phyloP scores from a whole-genome alignment of 176 grass and related monocot genomes.

The Bromus sterilis region DNA sequence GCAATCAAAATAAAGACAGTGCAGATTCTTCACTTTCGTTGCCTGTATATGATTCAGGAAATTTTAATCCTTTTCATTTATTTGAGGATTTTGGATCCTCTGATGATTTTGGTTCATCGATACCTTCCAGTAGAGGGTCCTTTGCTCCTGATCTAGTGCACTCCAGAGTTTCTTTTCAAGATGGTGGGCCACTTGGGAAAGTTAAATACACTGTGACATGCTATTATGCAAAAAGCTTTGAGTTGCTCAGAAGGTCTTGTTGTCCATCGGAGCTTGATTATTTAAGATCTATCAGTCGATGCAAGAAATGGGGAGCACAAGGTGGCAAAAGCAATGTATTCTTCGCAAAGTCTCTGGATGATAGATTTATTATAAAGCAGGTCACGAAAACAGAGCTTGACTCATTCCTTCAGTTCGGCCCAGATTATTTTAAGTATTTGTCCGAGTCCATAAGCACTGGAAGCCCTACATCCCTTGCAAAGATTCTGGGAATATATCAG shows the following conservation, averaged over 20 bases:
- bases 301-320: constrained; percentile 95
- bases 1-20: constrained; percentile 41
- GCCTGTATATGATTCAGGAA: constrained; percentile 60
- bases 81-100: constrained; percentile 66
- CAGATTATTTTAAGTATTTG: constrained; percentile 91
- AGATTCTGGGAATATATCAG: constrained; percentile 99
- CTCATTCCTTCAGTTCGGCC: constrained; percentile 94
- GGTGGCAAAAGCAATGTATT: constrained; percentile 99
- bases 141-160: constrained; percentile 48
- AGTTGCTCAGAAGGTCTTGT: constrained; percentile 79
- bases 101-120: constrained; percentile 54
- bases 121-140: constrained; percentile 47
- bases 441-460: constrained; percentile 84
- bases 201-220: constrained; percentile 77
- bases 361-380: constrained; percentile 99
- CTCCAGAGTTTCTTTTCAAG: constrained; percentile 68
- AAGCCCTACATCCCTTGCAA: constrained; percentile 87
- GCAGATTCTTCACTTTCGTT: constrained; percentile 51
- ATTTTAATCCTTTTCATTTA: constrained; percentile 64
- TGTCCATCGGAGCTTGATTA: constrained; percentile 88
- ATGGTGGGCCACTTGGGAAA: constrained; percentile 67
- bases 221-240: constrained; percentile 91
- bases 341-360: constrained; percentile 96
- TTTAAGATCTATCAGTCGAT: constrained; percentile 84
- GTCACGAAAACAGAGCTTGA: constrained; percentile 98